phyloP scores from a whole-genome alignment of 176 grass and related monocot genomes.

The Musa itinerans region DNA sequence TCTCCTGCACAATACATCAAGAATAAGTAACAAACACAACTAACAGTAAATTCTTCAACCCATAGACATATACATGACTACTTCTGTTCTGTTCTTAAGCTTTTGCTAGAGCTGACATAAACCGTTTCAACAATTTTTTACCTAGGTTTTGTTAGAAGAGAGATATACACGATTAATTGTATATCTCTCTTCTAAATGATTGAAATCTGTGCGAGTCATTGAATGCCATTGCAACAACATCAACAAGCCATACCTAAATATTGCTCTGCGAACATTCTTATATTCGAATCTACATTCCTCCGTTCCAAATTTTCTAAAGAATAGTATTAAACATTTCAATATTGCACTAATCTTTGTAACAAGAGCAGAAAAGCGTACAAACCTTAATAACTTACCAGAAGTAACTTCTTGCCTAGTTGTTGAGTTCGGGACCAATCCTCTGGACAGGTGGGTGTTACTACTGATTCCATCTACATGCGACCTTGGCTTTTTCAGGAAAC shows the following conservation, averaged over 20 bases:
- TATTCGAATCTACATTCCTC: not conserved
- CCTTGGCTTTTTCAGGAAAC: conserved; percentile 76
- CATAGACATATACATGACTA: not conserved
- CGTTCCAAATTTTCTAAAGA: not conserved
- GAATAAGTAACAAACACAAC: not conserved
- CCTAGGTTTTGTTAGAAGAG: too few species aligned
- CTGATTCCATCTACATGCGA: conserved; percentile 40
- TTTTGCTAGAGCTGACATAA: not conserved
- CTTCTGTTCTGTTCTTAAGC: not conserved
- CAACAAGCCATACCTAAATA: too few species aligned
- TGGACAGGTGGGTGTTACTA: conserved; percentile 26
- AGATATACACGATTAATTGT: too few species aligned
- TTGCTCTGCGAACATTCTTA: too few species aligned
- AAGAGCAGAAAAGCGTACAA: not conserved
- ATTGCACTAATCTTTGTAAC: not conserved
- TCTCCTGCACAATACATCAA: conserved; percentile 53
- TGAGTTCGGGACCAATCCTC: conserved; percentile 16
- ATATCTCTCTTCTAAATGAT: too few species aligned
- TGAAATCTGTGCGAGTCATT: too few species aligned
- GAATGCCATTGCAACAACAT: too few species aligned
- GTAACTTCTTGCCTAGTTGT: conserved; percentile 1
- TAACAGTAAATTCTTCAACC: not conserved
- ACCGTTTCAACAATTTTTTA: not conserved
- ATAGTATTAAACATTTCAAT: not conserved
- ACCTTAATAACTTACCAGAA: conserved; percentile 20